Base-by-base conservation (phyloP, 2,329 filamentous ascomycete species). In the Leptodontidium sp. region DNA sequence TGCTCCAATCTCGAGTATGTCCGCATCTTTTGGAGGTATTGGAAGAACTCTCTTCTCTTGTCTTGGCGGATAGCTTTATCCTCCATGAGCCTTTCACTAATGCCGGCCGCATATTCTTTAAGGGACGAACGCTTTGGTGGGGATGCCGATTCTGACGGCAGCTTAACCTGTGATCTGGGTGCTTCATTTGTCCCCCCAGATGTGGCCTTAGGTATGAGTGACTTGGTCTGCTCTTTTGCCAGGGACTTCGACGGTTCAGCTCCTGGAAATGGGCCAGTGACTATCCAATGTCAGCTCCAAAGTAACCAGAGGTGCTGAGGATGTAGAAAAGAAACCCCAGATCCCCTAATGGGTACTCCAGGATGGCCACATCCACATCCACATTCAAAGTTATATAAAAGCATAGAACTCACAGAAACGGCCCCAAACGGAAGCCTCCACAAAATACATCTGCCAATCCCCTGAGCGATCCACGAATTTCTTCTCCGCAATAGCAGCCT, bases 1-100 rank as follows among this genome's bases (percentile, higher is more conserved):
- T 61, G 58, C 5, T 61, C 14, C 14, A n/a, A 17, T 14, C 52
- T 73, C 1, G 67, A 63, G 4, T 64, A 15, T 57, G 71, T 67
- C 38, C 73, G 68, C 29, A 64, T 68, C 38, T 61, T 66, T 43
- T 75, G 73, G 4, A 75, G 32, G 45, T 66, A 68, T 17, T 70
- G 62, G 40, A 74, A 75, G 52, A 75, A 74, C 24, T 61, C 53
- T 47, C 45, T 61, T 29, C 72, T 55, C 15, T 68, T 47, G 2
- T 26, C 66, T 21, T 38, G 49, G 15, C 26, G 15, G 4, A 59
- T 68, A 26, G 69, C 71, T 38, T 68, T 71, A 4, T 17, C 17
- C 45, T 73, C 70, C 73, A 75, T 75, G 2, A 67, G 2, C 11
- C 62, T 64, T 45, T 74, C 73, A 35, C 49, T 43, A 32, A 43